Base-by-base conservation (phyloP, 192 early-diverging fungal genomes). In the Podila verticillata region DNA sequence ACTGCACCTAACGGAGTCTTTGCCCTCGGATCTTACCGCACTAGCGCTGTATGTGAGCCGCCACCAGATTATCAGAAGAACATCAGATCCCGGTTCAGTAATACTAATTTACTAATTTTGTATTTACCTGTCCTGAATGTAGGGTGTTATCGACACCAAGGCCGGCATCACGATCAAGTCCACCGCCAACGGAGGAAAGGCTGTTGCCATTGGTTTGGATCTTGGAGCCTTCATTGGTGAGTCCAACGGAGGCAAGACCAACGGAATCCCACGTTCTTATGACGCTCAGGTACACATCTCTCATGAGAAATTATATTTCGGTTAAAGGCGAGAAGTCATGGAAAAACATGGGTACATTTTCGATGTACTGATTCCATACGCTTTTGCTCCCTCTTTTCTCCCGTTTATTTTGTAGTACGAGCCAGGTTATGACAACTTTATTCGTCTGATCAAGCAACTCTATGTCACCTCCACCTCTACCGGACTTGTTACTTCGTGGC, bases 391-490 rank as follows among this genome's bases (percentile, higher is more conserved):
- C 5, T 30, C 59, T 61, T 30, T 20, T 31, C 32, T 7, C 24
- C 28, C 19, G 9, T 61, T 24, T 8, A 15, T n/a, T 9, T 5
- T 63, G 7, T 31, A 56, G 54, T 67, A 67, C 56, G 66, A 67
- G 28, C 66, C 66, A n/a, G 66, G 66, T 9, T 67, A 67, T 9
- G 66, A 67, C 48, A 67, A 59, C 66, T 61, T 67, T 57, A 28
- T 67, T n/a, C 66, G 66, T 57, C 15, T 67, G 31, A 67, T 67
- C 56, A 67, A 67, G 13, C 39, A 44, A 15, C 39, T 44, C 15
- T 44, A 44, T 44, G 39, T 44, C 3, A 44, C 39, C 39, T 44
- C 39, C 13, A 44, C 39, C 12, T 0, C 39, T 1, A 44, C 39
- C 39, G 39, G 70, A 13, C 57, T 63, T 26, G 63, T 71, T 4